These are phyloP conservation scores for Cercospora citrullina DNA, from an alignment of 2,329 filamentous ascomycete genomes.

Conservation along the genomic window DNA sequence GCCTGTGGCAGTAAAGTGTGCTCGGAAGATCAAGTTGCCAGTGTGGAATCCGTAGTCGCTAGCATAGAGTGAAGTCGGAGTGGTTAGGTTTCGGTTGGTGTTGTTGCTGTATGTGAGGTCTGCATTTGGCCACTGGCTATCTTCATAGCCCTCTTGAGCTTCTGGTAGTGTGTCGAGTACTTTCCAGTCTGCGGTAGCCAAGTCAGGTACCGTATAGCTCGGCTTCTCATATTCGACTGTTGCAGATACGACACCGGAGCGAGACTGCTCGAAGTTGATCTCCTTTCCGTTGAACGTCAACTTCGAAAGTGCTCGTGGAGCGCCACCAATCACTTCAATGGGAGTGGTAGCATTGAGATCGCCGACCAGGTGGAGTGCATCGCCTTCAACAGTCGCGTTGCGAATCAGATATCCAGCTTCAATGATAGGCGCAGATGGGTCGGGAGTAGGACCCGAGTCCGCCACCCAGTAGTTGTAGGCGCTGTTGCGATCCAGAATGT, in stretches of 20 bases:
- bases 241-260: constrained; percentile 51
- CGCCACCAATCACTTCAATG: constrained; percentile 67
- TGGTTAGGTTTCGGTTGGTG: constrained; percentile 56
- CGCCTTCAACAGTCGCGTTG: constrained; percentile 56
- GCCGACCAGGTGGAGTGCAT: constrained; percentile 63
- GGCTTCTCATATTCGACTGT: constrained; percentile 55
- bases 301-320: constrained; percentile 52
- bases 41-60: constrained; percentile 74
- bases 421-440: constrained; percentile 54
- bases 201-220: constrained; percentile 56
- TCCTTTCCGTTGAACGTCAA: constrained; percentile 62
- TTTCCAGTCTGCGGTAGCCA: constrained; percentile 65
- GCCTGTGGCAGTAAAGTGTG: constrained; percentile 65
- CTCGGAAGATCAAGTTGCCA: constrained; percentile 68
- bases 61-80: constrained; percentile 64
- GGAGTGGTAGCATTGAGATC: constrained; percentile 70
- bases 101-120: constrained; percentile 62
- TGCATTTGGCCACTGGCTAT: constrained; percentile 65
- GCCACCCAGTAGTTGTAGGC: constrained; percentile 71
- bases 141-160: constrained; percentile 63
- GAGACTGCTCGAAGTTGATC: constrained; percentile 34
- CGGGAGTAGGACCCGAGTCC: constrained; percentile 45
- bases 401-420: constrained; percentile 66
- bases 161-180: constrained; percentile 72
- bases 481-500: constrained; percentile 62